A percentile compares a stretch with the other conserved stretches of the same genome.
Evolutionary conservation across 768 basidiomycete genomes (phyloP).

Genomic region (Boletus barrowsii): DNA sequence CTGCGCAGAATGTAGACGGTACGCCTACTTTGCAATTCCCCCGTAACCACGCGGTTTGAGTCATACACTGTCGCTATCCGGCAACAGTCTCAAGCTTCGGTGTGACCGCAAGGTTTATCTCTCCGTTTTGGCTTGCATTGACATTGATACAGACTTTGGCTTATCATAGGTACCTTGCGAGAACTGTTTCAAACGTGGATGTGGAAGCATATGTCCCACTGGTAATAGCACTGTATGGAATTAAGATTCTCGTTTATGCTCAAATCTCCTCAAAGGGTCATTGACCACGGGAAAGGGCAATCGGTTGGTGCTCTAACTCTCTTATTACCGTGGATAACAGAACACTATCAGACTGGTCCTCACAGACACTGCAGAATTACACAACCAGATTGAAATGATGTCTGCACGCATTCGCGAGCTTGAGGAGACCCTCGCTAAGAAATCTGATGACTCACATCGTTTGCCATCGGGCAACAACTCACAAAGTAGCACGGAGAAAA

Average conservation of each 20-base stretch:
- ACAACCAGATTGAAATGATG: conserved; percentile 58
- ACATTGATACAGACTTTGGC: conserved; percentile 13
- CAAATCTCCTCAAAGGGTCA: conserved; percentile 36
- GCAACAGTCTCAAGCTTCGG: conserved; percentile 53
- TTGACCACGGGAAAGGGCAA: conserved; percentile 61
- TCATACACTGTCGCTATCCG: background rate
- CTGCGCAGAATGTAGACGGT: conserved; percentile 41
- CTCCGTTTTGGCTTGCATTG: background rate
- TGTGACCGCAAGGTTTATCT: conserved; percentile 58
- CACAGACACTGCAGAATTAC: conserved; percentile 68
- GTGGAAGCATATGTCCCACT: conserved; percentile 73
- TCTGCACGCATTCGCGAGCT: conserved; percentile 56
- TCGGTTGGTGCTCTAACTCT: conserved; percentile 32
- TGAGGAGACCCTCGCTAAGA: conserved; percentile 53
- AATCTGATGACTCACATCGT: conserved; percentile 50
- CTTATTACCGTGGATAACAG: background rate
- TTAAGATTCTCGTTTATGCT: conserved; percentile 3
- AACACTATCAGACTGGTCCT: conserved; percentile 47
- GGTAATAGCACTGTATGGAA: conserved; percentile 37
- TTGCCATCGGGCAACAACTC: conserved; percentile 33
- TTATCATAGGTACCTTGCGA: conserved; percentile 65
- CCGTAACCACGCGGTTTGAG: background rate
- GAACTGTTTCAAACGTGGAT: conserved; percentile 73
- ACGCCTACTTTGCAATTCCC: conserved; percentile 1
- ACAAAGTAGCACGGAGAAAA: conserved; percentile 23